A percentile compares a stretch with the other conserved stretches of the same genome.
These are phyloP conservation scores for Trichomonascaceae sp. DNA, from an alignment of 1,139 yeast species.

Conservation along the genomic window DNA sequence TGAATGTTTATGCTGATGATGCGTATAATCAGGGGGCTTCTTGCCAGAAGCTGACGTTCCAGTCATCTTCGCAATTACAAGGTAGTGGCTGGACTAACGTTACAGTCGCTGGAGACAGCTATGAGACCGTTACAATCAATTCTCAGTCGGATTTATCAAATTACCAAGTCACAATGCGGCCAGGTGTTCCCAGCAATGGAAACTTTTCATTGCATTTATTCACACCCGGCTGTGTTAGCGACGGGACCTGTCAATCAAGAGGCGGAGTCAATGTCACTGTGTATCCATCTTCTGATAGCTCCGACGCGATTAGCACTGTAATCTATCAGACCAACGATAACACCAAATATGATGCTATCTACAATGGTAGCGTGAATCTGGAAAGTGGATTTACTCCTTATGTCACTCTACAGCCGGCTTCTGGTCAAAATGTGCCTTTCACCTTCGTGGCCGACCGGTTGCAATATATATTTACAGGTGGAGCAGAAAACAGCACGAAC, in stretches of 20 bases:
- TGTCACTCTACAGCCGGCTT: slow-evolving; percentile 36
- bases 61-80: slow-evolving; percentile 16
- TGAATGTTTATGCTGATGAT: slow-evolving; percentile 67
- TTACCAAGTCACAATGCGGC: slow-evolving; percentile 54
- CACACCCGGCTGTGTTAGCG: slow-evolving; percentile 83
- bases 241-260: slow-evolving; percentile 61
- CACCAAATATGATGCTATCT: slow-evolving; percentile 75
- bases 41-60: slow-evolving; percentile 22
- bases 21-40: slow-evolving; percentile 58
- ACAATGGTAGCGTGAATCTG: slow-evolving; percentile 60
- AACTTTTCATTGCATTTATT: slow-evolving; percentile 62
- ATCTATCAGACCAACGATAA: slow-evolving; percentile 76
- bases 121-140: slow-evolving; percentile 34
- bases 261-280: slow-evolving; percentile 77
- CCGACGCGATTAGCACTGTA: slow-evolving; percentile 37
- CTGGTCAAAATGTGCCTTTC: slow-evolving; percentile 38
- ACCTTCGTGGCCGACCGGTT: slow-evolving; percentile 70
- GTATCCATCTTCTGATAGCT: slow-evolving; percentile 37
- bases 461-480: slow-evolving; percentile 40
- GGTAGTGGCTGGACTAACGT: slow-evolving; percentile 28
- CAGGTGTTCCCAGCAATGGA: slow-evolving; percentile 65
- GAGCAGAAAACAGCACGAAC: slow-evolving; percentile 18
- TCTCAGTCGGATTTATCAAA: slow-evolving; percentile 31
- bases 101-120: slow-evolving; percentile 27
- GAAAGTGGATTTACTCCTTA: slow-evolving; percentile 41